Evolutionary conservation across 1,139 yeast species (phyloP).

Genomic region (Blastobotrys persicus): DNA sequence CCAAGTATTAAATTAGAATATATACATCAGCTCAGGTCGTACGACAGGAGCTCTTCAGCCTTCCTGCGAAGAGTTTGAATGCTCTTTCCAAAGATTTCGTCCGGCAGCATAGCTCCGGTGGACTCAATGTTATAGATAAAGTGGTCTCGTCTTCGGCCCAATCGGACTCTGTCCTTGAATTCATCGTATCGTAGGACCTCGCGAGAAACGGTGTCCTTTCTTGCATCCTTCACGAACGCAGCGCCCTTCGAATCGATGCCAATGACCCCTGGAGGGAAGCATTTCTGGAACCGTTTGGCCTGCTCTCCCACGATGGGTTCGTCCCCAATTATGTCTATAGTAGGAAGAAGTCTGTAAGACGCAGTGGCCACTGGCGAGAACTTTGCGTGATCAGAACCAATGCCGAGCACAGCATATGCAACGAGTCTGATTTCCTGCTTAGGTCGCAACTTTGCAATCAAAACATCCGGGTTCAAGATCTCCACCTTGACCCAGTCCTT

Average conservation of each 20-base stretch:
- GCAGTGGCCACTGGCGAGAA: slow-evolving; percentile 97
- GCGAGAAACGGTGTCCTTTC: slow-evolving; percentile 91
- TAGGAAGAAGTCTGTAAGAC: slow-evolving; percentile 93
- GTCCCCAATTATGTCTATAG: slow-evolving; percentile 63
- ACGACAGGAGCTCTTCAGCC: slow-evolving; percentile 62
- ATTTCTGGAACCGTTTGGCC: slow-evolving; percentile 76
- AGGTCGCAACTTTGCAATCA: slow-evolving; percentile 90
- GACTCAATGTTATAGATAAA: slow-evolving; percentile 92
- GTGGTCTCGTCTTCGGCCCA: slow-evolving; percentile 89
- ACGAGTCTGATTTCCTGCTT: slow-evolving; percentile 92
- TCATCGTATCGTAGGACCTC: slow-evolving; percentile 94
- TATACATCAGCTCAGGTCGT: slow-evolving; percentile 17
- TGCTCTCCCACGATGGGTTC: slow-evolving; percentile 73
- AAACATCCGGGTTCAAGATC: slow-evolving; percentile 63
- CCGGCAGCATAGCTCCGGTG: slow-evolving; percentile 96
- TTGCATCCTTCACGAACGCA: slow-evolving; percentile 81
- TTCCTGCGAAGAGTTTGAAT: slow-evolving; percentile 81
- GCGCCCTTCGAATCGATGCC: slow-evolving; percentile 65
- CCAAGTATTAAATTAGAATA: slow-evolving; percentile 1
- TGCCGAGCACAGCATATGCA: slow-evolving; percentile 88
- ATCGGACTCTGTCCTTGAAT: slow-evolving; percentile 80
- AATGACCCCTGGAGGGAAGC: slow-evolving; percentile 93
- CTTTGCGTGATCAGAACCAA: slow-evolving; percentile 95
- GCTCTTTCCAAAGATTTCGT: slow-evolving; percentile 88
- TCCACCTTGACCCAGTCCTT: slow-evolving; percentile 51